Base-by-base conservation (phyloP, 2,329 filamentous ascomycete genomes). In the Penicillium sp. region DNA sequence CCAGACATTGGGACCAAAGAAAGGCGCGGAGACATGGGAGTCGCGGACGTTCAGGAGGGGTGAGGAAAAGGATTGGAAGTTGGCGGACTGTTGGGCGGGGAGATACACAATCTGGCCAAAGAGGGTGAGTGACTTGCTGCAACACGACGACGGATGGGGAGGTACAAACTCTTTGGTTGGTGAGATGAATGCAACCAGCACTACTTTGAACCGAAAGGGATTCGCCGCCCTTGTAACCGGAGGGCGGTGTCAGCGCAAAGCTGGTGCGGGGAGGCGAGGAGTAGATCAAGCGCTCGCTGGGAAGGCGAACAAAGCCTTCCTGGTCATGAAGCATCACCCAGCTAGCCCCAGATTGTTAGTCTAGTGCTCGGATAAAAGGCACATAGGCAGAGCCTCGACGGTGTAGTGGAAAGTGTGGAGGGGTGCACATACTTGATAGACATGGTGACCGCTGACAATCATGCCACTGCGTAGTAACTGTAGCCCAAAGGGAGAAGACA, bases 1-100 rank as follows among this genome's bases (percentile, higher is more conserved):
- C 90, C 90, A 97, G 51, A 86, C 84, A 74, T 94, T 96, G 4
- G 88, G 84, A 14, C 91, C 90, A 64, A 95, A 94, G 75, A 90
- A 94, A 21, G 91, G 90, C 2, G 90, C 87, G 20, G 84, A 82
- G 45, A 94, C 86, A 58, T 86, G 87, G 5, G 86, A 86, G 66
- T 97, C 91, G 65, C 87, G 80, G 30, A 94, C 79, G 62, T 91
- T 90, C 49, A 95, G 78, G 45, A 96, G 85, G 27, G 90, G 90
- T 0, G 85, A 83, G 28, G 88, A 88, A 68, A 97, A 96, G 34
- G 89, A 95, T 63, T 91, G 83, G 60, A 96, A 80, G 36, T 80
- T 62, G 13, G 71, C 63, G 13, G 83, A 86, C 4, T 83, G 77
- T 41, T 80, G 77, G 37, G 80, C 73, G 13, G 91, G 89, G 11